A percentile compares a stretch with the other conserved stretches of the same genome.
Evolutionary conservation across 2,329 filamentous ascomycete genomes (phyloP).

Genomic region (Verticillium nubilum): DNA sequence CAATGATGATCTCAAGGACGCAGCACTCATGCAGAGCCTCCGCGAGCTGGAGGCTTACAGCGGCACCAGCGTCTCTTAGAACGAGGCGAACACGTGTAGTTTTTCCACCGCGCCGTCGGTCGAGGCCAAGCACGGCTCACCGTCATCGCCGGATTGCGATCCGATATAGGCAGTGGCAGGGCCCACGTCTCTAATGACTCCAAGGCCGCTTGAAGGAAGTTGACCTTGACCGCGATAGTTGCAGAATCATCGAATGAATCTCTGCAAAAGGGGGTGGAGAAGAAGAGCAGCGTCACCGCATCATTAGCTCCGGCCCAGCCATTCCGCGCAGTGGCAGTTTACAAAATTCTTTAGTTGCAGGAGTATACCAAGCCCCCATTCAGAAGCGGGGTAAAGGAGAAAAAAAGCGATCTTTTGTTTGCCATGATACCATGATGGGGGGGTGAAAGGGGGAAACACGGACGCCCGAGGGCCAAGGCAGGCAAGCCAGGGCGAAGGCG

Average conservation of each 20-base stretch:
- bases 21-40: slow-evolving; percentile 11
- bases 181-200: neutral
- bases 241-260: neutral
- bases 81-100: neutral
- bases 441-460: neutral
- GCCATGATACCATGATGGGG: slow-evolving; percentile 3
- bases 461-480: neutral
- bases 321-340: neutral
- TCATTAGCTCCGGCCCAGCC: neutral
- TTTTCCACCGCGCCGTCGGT: neutral
- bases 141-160: neutral
- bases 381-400: neutral
- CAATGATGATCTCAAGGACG: slow-evolving; percentile 10
- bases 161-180: neutral
- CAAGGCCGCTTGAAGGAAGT: neutral
- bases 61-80: slow-evolving; percentile 3
- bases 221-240: neutral
- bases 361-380: neutral
- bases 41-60: slow-evolving; percentile 12
- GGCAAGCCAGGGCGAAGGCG: neutral
- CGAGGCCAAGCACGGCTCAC: neutral
- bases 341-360: neutral
- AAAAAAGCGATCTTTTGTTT: slow-evolving; percentile 3
- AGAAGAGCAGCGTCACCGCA: neutral
- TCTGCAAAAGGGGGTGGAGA: neutral